phyloP scores from a whole-genome alignment of 495 filamentous ascomycete species.

The Penicillium silybi region DNA sequence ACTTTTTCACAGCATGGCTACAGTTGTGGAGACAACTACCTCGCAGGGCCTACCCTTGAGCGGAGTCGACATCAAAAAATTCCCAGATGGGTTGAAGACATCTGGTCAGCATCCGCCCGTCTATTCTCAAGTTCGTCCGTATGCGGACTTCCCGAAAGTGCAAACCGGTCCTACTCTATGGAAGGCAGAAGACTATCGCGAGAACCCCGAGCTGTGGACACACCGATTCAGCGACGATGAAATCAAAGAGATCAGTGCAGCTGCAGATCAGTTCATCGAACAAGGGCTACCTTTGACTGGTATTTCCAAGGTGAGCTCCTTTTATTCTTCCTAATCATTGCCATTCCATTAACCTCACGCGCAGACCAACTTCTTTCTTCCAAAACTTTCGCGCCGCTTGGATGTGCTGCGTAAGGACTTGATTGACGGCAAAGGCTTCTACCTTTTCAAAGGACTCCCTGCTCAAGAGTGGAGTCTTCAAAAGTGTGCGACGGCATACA shows the following conservation, averaged over 20 bases:
- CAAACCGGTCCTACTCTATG: conserved; percentile 77
- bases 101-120: conserved; percentile 78
- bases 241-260: conserved; percentile 60
- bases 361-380: conserved; percentile 53
- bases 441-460: conserved; percentile 82
- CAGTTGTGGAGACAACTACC: conserved; percentile 10
- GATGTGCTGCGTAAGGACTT: conserved; percentile 61
- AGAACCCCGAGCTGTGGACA: conserved; percentile 71
- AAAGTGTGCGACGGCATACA: conserved; percentile 82
- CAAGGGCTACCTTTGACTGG: conserved; percentile 62
- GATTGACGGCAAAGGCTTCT: conserved; percentile 82
- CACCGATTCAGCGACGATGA: conserved; percentile 65
- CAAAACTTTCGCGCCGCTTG: conserved; percentile 55
- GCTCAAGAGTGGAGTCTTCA: conserved; percentile 69
- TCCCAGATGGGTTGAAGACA: conserved; percentile 60
- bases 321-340: neutral
- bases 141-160: conserved; percentile 66
- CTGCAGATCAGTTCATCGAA: conserved; percentile 65
- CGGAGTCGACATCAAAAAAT: conserved; percentile 27
- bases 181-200: conserved; percentile 65
- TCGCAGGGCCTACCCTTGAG: neutral
- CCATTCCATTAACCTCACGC: neutral
- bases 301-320: conserved; percentile 56
- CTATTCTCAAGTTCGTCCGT: conserved; percentile 61
- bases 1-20: conserved; percentile 10